Evolutionary conservation across 169 alveolate genomes (phyloP).

Genomic region (Plasmodium gaboni): DNA sequence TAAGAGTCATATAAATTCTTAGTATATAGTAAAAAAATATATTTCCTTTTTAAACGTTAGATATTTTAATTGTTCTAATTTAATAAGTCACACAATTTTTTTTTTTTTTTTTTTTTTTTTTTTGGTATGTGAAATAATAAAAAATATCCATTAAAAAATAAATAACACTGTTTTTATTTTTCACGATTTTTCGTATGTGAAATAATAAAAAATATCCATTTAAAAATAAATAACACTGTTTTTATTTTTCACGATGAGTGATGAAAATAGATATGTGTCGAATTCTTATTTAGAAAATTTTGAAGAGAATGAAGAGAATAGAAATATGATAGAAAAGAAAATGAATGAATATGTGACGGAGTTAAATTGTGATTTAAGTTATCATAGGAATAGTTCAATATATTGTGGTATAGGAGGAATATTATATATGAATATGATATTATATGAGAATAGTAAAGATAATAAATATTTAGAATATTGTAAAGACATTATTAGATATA

Average conservation of each 20-base stretch:
- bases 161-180: too few relatives aligned
- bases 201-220: too few relatives aligned
- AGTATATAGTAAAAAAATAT: too few relatives aligned
- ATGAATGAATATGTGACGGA: conserved; percentile 22
- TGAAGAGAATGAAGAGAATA: conserved; percentile 22
- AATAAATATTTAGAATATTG: conserved; percentile 33
- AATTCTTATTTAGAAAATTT: conserved; percentile 27
- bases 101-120: too few relatives aligned
- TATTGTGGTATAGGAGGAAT: conserved; percentile 74
- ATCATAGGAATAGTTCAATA: conserved; percentile 26
- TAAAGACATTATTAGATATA: conserved; percentile 14
- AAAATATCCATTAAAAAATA: too few relatives aligned
- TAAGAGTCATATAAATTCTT: too few relatives aligned
- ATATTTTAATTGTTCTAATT: too few relatives aligned
- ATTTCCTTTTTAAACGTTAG: too few relatives aligned
- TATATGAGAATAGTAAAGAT: conserved; percentile 41
- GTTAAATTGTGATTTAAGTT: conserved; percentile 23
- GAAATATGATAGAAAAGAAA: conserved; percentile 21
- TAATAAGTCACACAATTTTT: too few relatives aligned
- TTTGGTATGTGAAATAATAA: too few relatives aligned
- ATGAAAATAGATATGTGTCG: conserved; percentile 19
- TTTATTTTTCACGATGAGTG: not conserved
- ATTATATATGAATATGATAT: conserved; percentile 42
- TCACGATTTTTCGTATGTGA: not conserved
- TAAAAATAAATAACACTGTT: too few relatives aligned